Conservation (phyloP, 2,329 filamentous ascomycete species). For the Fusarium napiforme region DNA sequence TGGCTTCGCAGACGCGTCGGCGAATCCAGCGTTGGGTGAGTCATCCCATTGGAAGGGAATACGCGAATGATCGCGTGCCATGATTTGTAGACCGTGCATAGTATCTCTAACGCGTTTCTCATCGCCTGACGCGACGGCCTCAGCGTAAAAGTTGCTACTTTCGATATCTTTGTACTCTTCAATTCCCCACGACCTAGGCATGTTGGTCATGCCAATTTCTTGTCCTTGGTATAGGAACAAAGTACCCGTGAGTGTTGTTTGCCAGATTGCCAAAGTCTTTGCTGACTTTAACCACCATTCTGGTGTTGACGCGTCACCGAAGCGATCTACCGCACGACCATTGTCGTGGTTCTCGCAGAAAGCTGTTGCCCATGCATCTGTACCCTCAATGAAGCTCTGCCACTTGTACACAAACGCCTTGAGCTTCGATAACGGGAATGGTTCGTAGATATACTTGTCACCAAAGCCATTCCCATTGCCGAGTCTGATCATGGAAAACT, state of each 20-base stretch:
- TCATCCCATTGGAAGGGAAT: constrained; percentile 75
- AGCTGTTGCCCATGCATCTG: constrained; percentile 67
- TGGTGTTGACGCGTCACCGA: constrained; percentile 58
- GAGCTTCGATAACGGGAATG: constrained; percentile 57
- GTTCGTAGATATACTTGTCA: constrained; percentile 61
- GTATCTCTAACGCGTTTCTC: constrained; percentile 56
- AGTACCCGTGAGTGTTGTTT: constrained; percentile 62
- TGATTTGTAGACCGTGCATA: constrained; percentile 63
- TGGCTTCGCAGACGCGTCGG: constrained; percentile 56
- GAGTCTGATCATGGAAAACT: constrained; percentile 67
- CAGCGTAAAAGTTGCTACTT: constrained; percentile 62
- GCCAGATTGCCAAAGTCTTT: constrained; percentile 64
- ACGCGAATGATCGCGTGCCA: constrained; percentile 72
- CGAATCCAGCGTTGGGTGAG: constrained; percentile 70
- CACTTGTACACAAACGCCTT: constrained; percentile 58
- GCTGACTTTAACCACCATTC: constrained; percentile 57
- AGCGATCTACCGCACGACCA: constrained; percentile 66
- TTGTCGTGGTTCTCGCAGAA: constrained; percentile 75
- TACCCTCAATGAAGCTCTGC: constrained; percentile 61
- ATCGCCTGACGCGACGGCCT: constrained; percentile 52
- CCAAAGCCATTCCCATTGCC: constrained; percentile 60
- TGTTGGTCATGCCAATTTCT: constrained; percentile 70
- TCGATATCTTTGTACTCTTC: constrained; percentile 67
- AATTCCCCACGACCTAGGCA: constrained; percentile 61
- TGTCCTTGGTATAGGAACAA: constrained; percentile 70